These are phyloP conservation scores for Sclerotinia borealis DNA, from an alignment of 2,329 filamentous ascomycete species.

Conservation along the genomic window DNA sequence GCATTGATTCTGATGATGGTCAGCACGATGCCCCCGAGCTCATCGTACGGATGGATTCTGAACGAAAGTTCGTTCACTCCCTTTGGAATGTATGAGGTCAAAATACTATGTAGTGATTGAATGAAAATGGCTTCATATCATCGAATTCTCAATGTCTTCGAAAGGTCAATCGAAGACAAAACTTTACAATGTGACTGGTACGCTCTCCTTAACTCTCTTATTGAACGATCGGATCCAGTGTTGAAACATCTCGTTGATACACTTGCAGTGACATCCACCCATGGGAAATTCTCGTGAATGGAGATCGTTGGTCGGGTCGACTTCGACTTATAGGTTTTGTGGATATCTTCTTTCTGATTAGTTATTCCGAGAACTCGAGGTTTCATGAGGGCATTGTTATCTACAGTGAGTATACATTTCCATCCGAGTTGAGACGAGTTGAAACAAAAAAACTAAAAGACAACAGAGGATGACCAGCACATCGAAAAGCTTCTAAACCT, in stretches of 20 bases:
- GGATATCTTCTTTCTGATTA: conserved; percentile 33
- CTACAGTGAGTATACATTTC: conserved; percentile 7
- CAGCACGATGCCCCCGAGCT: background rate
- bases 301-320: conserved; percentile 31
- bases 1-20: background rate
- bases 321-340: conserved; percentile 34
- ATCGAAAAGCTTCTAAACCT: conserved; percentile 10
- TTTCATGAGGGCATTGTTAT: conserved; percentile 30
- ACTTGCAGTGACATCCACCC: conserved; percentile 32
- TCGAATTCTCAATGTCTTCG: conserved; percentile 31
- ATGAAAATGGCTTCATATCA: conserved; percentile 32
- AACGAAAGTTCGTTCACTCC: background rate
- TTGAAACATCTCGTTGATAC: background rate
- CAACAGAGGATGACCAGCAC: conserved; percentile 15
- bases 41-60: background rate
- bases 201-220: background rate
- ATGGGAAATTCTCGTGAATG: conserved; percentile 33
- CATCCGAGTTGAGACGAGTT: background rate
- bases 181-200: conserved; percentile 32
- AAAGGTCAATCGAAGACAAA: conserved; percentile 31
- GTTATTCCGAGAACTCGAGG: conserved; percentile 31
- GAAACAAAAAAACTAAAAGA: background rate
- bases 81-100: background rate
- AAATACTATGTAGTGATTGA: background rate
- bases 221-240: background rate